phyloP scores from a whole-genome alignment of 2,329 filamentous ascomycete species.

The Xylariaceae sp. region DNA sequence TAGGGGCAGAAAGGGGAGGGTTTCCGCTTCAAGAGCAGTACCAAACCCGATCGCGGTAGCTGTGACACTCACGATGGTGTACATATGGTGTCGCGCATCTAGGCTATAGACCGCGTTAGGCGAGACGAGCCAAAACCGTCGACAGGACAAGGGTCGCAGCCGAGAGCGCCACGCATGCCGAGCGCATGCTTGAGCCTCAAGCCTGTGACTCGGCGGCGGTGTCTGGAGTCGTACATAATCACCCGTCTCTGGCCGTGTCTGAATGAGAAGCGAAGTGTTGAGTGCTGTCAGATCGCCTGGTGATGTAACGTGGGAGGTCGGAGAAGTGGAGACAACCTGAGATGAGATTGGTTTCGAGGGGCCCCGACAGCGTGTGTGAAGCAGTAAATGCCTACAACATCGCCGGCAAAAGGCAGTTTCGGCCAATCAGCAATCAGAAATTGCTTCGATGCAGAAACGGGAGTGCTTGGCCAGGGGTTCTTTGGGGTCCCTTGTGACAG shows the following conservation, averaged over 20 bases:
- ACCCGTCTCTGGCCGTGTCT: conserved; percentile 5
- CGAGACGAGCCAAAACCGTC: not conserved
- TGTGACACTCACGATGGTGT: conserved; percentile 17
- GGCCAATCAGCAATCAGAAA: conserved; percentile 1
- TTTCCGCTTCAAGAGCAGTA: not conserved
- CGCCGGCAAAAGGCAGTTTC: conserved; percentile 14
- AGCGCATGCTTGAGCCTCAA: conserved; percentile 7
- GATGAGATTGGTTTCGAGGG: conserved; percentile 24
- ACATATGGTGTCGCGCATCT: conserved; percentile 16
- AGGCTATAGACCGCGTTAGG: conserved; percentile 14
- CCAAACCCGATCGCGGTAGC: conserved; percentile 2
- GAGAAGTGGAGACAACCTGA: conserved; percentile 16
- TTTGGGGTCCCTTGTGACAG: too few relatives aligned
- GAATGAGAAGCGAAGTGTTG: conserved; percentile 12
- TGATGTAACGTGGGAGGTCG: conserved; percentile 36
- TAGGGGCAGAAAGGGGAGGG: not conserved
- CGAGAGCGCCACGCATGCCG: conserved; percentile 4
- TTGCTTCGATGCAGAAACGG: too few relatives aligned
- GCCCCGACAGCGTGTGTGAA: conserved; percentile 9
- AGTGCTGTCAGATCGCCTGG: conserved; percentile 36
- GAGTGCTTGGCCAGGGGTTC: too few relatives aligned
- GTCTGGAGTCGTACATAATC: not conserved
- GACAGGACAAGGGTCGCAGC: too few relatives aligned
- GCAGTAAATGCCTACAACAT: conserved; percentile 21
- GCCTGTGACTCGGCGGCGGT: not conserved